Conservation (phyloP, 2,329 filamentous ascomycete species). For the Neonectria coccinea region DNA sequence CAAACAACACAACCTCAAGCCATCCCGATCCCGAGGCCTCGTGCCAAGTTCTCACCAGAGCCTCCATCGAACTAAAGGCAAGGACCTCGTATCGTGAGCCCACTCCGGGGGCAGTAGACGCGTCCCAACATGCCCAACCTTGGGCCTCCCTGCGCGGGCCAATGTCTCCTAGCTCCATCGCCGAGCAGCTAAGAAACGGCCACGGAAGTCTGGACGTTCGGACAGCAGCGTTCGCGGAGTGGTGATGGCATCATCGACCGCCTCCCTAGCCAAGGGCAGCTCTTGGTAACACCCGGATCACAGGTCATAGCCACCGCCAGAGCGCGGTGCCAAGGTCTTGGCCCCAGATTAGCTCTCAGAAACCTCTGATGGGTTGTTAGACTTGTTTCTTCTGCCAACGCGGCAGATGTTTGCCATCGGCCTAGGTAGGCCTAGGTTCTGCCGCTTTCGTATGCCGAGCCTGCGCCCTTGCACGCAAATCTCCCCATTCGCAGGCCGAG, state of each 20-base stretch:
- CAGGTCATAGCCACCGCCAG: slow-evolving; percentile 32
- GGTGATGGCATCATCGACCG: slow-evolving; percentile 8
- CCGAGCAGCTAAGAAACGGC: not conserved
- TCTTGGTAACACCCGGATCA: slow-evolving; percentile 25
- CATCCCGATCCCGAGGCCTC: not conserved
- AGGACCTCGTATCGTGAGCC: slow-evolving; percentile 9
- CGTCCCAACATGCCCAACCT: not conserved
- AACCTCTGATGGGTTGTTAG: not conserved
- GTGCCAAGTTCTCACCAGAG: not conserved
- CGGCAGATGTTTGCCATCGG: not conserved
- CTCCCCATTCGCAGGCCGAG: not conserved
- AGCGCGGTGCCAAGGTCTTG: slow-evolving; percentile 27
- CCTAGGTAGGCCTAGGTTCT: not conserved
- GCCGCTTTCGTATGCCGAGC: slow-evolving; percentile 4
- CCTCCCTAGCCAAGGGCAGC: slow-evolving; percentile 30
- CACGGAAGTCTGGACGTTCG: not conserved
- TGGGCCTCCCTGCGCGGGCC: not conserved
- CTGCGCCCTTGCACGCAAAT: not conserved
- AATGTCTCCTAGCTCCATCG: not conserved
- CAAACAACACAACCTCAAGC: not conserved
- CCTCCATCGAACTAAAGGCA: slow-evolving; percentile 3
- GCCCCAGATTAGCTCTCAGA: not conserved
- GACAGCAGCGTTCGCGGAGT: not conserved
- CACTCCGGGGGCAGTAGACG: not conserved
- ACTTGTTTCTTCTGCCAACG: not conserved